Conservation (phyloP, 2,329 filamentous ascomycete genomes). For the Colletotrichum sp. region DNA sequence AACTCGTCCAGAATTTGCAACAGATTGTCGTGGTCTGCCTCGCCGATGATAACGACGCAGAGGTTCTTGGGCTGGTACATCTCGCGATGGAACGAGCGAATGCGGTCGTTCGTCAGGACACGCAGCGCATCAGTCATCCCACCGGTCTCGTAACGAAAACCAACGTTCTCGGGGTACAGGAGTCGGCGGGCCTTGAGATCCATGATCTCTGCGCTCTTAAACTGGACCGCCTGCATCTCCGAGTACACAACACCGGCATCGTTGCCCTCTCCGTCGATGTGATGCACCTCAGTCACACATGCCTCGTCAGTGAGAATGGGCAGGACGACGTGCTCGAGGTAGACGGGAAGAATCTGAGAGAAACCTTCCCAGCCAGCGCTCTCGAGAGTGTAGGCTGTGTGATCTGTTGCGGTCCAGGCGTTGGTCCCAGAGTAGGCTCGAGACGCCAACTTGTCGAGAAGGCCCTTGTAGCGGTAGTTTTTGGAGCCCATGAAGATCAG, state of each 20-base stretch:
- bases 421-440: slow-evolving; percentile 94
- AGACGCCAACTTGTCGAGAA: slow-evolving; percentile 92
- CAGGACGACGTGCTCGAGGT: slow-evolving; percentile 90
- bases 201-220: slow-evolving; percentile 84
- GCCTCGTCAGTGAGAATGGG: slow-evolving; percentile 92
- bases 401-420: slow-evolving; percentile 95
- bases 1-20: slow-evolving; percentile 85
- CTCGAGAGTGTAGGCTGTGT: slow-evolving; percentile 94
- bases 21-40: slow-evolving; percentile 83
- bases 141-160: slow-evolving; percentile 97
- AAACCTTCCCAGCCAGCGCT: slow-evolving; percentile 98
- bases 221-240: slow-evolving; percentile 97
- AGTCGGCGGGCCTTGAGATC: slow-evolving; percentile 80
- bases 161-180: slow-evolving; percentile 86
- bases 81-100: slow-evolving; percentile 90
- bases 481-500: slow-evolving; percentile 90
- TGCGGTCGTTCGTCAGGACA: slow-evolving; percentile 84
- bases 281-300: slow-evolving; percentile 95
- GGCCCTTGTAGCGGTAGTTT: slow-evolving; percentile 91
- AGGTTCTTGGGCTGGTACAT: slow-evolving; percentile 99
- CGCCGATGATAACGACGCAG: slow-evolving; percentile 89
- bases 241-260: slow-evolving; percentile 98
- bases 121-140: slow-evolving; percentile 94
- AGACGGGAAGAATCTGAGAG: slow-evolving; percentile 90
- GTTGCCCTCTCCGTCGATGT: slow-evolving; percentile 90